A percentile compares a stretch with the other conserved stretches of the same genome.
phyloP scores from a whole-genome alignment of 768 basidiomycete species.

The Lentinus brumalis region DNA sequence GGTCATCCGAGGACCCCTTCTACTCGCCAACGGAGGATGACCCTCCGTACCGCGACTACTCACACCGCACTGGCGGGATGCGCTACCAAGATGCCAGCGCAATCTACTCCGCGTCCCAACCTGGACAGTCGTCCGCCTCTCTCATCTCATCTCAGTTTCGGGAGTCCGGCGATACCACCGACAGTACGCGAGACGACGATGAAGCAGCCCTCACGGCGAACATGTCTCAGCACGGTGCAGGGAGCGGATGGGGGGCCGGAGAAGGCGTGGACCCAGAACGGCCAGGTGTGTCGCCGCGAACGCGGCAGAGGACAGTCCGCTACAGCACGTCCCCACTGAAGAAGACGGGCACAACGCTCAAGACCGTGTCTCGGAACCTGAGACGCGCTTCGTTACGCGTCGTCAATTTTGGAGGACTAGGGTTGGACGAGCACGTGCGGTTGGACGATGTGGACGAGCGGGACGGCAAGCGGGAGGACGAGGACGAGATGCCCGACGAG shows the following conservation, averaged over 20 bases:
- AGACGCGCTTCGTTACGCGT: slow-evolving; percentile 74
- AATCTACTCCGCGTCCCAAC: slow-evolving; percentile 45
- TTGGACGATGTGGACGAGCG: slow-evolving; percentile 51
- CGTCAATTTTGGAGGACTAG: slow-evolving; percentile 72
- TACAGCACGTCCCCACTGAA: slow-evolving; percentile 60
- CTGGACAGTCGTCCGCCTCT: slow-evolving; percentile 54
- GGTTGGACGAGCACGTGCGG: slow-evolving; percentile 60
- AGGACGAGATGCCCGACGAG: slow-evolving; percentile 33
- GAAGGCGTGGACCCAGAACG: slow-evolving; percentile 50
- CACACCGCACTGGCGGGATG: slow-evolving; percentile 19
- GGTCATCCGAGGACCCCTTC: slow-evolving; percentile 51
- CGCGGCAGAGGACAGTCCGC: slow-evolving; percentile 48
- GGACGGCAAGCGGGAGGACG: slow-evolving; percentile 31
- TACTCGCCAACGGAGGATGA: slow-evolving; percentile 42
- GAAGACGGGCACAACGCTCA: slow-evolving; percentile 60
- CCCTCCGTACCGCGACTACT: slow-evolving; percentile 36
- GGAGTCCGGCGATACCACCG: slow-evolving; percentile 34
- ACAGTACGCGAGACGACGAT: slow-evolving; percentile 57
- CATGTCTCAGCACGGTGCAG: slow-evolving; percentile 43
- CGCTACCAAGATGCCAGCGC: slow-evolving; percentile 24
- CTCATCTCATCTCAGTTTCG: slow-evolving; percentile 42
- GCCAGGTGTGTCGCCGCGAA: slow-evolving; percentile 35
- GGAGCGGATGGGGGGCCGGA: slow-evolving; percentile 31
- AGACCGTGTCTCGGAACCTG: slow-evolving; percentile 56
- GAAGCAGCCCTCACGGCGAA: slow-evolving; percentile 58